Evolutionary conservation across 176 grass and related monocot species (phyloP).

Genomic region (Oryza meyeriana): DNA sequence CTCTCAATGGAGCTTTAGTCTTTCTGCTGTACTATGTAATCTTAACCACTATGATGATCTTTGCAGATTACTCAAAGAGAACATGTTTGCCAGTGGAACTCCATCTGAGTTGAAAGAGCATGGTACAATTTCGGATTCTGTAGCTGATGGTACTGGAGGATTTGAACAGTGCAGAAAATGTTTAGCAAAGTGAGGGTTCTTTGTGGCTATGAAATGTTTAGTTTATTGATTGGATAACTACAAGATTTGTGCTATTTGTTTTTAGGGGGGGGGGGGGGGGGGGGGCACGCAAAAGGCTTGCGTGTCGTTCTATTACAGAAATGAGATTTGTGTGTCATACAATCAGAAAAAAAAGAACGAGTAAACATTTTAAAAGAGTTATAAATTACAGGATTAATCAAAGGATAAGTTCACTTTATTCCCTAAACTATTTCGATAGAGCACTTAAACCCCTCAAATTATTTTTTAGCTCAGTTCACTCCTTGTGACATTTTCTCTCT

Average conservation of each 20-base stretch:
- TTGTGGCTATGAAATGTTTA: not conserved
- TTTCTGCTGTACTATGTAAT: conserved; percentile 12
- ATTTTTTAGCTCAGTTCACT: too few species aligned
- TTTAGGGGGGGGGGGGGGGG: too few species aligned
- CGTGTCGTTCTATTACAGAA: too few species aligned
- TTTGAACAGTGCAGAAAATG: conserved; percentile 26
- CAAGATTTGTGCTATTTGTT: too few species aligned
- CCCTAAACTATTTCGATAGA: too few species aligned
- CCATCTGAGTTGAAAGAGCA: conserved; percentile 10
- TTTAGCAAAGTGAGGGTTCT: conserved; percentile 25
- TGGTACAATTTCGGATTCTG: conserved; percentile 28
- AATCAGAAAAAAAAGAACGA: too few species aligned
- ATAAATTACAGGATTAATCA: too few species aligned
- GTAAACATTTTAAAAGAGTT: not conserved
- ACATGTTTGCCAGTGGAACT: conserved; percentile 33
- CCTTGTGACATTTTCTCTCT: too few species aligned
- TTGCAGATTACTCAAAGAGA: conserved; percentile 42
- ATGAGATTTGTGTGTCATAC: too few species aligned
- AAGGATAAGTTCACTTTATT: too few species aligned
- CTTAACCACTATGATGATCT: not conserved
- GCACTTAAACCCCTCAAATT: too few species aligned
- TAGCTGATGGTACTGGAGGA: not conserved
- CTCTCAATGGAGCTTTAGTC: not conserved
- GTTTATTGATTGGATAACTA: not conserved
- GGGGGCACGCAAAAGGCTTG: too few species aligned